Percentiles rank a stretch among this genome's conserved stretches.
phyloP scores from a whole-genome alignment of 2,329 filamentous ascomycete genomes.

The Xylaria sp. region DNA sequence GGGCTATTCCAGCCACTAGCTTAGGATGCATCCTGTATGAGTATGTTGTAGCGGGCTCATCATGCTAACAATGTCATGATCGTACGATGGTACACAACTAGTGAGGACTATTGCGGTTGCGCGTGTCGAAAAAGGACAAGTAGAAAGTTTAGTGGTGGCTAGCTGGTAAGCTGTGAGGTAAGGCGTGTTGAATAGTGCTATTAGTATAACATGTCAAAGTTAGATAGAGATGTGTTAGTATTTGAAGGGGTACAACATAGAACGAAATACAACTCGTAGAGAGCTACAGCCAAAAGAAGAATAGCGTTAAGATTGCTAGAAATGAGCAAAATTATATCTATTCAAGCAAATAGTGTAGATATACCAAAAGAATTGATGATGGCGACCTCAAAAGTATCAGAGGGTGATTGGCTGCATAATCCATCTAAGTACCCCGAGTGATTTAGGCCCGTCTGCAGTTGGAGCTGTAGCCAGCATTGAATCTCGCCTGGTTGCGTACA shows the following conservation, averaged over 20 bases:
- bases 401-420: neutral
- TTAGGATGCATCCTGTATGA: neutral
- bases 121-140: constrained; percentile 14
- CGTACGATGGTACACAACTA: constrained; percentile 31
- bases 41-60: constrained; percentile 17
- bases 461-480: neutral
- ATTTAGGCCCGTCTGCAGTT: neutral
- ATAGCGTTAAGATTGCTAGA: neutral
- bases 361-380: no score
- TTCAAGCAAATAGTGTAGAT: neutral
- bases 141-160: constrained; percentile 1
- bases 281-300: neutral
- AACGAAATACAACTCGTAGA: neutral
- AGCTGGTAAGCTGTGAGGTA: constrained; percentile 13
- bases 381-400: neutral
- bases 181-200: constrained; percentile 5
- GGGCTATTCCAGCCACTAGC: constrained; percentile 11
- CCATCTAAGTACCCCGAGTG: neutral
- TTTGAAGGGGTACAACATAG: no score
- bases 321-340: neutral
- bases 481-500: no score
- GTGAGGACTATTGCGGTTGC: constrained; percentile 11
- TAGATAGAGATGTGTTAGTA: neutral
- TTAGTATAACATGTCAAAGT: constrained; percentile 6
- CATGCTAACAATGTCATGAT: constrained; percentile 29